A percentile compares a stretch with the other conserved stretches of the same genome.
Evolutionary conservation across 257 asterid genomes (phyloP).

Genomic region (Jacaranda copaia): DNA sequence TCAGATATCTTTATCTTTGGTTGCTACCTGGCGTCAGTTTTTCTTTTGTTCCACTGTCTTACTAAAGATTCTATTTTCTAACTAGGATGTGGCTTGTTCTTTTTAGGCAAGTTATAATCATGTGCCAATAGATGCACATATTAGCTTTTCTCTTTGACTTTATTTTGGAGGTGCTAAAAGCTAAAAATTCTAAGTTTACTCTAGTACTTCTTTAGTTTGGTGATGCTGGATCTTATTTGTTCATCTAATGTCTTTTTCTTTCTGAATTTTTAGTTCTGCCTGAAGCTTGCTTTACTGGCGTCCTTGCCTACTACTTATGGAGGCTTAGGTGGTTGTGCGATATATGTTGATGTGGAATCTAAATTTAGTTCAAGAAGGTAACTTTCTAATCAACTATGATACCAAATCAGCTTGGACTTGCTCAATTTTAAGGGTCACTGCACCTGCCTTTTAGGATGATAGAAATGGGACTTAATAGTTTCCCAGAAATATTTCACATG

Average conservation of each 20-base stretch:
- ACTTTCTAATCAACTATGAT: constrained; percentile 14
- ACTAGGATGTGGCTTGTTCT: not conserved
- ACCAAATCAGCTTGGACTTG: constrained; percentile 27
- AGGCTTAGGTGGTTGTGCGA: constrained; percentile 79
- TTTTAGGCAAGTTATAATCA: not conserved
- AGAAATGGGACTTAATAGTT: constrained; percentile 77
- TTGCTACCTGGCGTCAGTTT: not conserved
- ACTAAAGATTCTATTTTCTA: not conserved
- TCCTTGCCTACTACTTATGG: constrained; percentile 77
- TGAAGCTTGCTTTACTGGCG: constrained; percentile 83
- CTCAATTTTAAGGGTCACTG: constrained; percentile 18
- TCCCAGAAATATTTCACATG: constrained; percentile 77
- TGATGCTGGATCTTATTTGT: constrained; percentile 31
- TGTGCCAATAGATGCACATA: not conserved
- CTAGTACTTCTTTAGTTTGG: constrained; percentile 8
- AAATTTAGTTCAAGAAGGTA: constrained; percentile 90
- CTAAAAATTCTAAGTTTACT: not conserved
- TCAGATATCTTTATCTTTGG: not conserved
- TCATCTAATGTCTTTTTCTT: constrained; percentile 30
- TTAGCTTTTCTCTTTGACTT: constrained; percentile 7
- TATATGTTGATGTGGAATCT: constrained; percentile 89
- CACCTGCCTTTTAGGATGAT: constrained; percentile 64
- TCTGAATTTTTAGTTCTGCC: constrained; percentile 66
- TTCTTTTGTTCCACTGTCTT: not conserved
- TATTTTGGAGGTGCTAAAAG: constrained; percentile 18